Evolutionary conservation across 441 rosid genomes (phyloP).

Genomic region (Populus hybrid): DNA sequence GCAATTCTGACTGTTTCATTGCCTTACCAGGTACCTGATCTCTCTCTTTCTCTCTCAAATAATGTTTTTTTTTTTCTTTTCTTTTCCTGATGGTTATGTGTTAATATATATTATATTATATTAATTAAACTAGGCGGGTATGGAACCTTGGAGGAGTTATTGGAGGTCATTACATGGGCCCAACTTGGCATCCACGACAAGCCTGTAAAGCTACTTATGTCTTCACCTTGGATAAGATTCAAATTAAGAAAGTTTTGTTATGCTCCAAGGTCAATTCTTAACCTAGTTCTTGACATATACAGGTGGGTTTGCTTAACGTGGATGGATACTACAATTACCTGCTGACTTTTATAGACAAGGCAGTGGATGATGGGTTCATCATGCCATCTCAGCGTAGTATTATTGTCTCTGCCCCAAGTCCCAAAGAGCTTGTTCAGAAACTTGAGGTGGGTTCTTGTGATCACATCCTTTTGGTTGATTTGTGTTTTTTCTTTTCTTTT

Average conservation of each 20-base stretch:
- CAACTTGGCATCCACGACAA: slow-evolving; percentile 97
- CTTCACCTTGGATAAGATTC: background rate
- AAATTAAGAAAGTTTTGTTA: background rate
- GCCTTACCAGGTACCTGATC: slow-evolving; percentile 78
- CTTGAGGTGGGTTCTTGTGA: slow-evolving; percentile 61
- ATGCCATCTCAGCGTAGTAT: slow-evolving; percentile 82
- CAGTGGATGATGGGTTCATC: slow-evolving; percentile 95
- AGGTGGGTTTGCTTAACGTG: slow-evolving; percentile 95
- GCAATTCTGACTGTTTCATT: slow-evolving; percentile 92
- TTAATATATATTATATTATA: background rate
- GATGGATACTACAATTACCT: slow-evolving; percentile 88
- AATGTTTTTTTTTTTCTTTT: background rate
- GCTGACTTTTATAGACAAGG: slow-evolving; percentile 87
- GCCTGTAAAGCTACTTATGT: slow-evolving; percentile 51
- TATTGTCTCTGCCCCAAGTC: slow-evolving; percentile 83
- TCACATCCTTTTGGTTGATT: background rate
- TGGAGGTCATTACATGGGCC: slow-evolving; percentile 97
- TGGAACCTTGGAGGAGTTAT: slow-evolving; percentile 88
- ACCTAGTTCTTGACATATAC: slow-evolving; percentile 10
- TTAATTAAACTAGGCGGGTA: slow-evolving; percentile 61
- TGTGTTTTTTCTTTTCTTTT: too few species aligned
- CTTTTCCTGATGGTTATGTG: background rate
- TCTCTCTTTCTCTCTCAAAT: background rate
- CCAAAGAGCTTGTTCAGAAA: slow-evolving; percentile 83
- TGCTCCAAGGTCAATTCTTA: background rate